Base-by-base conservation (phyloP, 495 filamentous ascomycete species). In the Podospora didyma region DNA sequence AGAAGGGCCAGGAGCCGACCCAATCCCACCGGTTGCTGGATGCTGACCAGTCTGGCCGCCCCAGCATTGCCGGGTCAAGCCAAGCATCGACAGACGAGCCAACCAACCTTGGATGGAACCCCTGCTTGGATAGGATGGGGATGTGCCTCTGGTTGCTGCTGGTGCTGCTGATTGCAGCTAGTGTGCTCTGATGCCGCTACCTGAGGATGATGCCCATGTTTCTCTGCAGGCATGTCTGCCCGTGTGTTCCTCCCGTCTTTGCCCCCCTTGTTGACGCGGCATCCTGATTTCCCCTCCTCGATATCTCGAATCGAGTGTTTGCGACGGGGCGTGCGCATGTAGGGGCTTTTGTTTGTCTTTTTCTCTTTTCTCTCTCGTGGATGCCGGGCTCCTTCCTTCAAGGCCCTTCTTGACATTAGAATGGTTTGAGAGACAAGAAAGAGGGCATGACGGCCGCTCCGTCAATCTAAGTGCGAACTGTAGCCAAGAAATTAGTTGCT, bases 51-150 rank as follows among this genome's bases (percentile, higher is more conserved):
- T 16, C 4, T 34, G 20, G 20, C 41, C 10, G 23, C 51, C n/a
- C 37, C 10, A 54, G n/a, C 51, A 54, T 54, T 46, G 51, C 51
- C 39, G 41, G 51, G 51, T 46, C 51, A 7, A 34, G 37, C 42
- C 23, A 45, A 46, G 51, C 51, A 54, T 26, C 11, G 42, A 11
- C 51, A 31, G 10, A 21, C 16, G 6, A 20, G 51, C 51, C 35
- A 37, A 53, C 35, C 51, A 2, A 37, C 51, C 39, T 10, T 41
- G 10, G 39, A 1, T 6, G 6, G 22, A 11, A 19, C 19, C 1
- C 12, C 22, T 19, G 10, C 45, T 19, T 47, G 39, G 34, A 16
- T 16, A 10, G 9, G 34, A 10, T 16, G 34, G 16, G 34, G 34
- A n/a, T 12, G 19, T 10, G n/a, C 46, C 20, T 21, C 46, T 21